Evolutionary conservation across 2,329 filamentous ascomycete genomes (phyloP).

Genomic region (Aspergillus sp.): DNA sequence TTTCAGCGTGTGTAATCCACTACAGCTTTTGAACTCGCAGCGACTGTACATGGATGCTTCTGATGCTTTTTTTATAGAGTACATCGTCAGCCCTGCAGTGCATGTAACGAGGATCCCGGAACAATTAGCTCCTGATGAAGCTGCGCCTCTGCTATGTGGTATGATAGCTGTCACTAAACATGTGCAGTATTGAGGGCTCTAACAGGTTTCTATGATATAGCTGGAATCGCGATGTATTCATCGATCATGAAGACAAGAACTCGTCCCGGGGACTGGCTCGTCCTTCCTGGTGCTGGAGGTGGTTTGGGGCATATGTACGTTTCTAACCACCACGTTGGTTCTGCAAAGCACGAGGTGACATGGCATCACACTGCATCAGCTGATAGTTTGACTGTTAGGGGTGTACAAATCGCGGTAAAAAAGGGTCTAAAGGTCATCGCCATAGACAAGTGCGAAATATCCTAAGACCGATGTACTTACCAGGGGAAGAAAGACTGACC

Average conservation of each 20-base stretch:
- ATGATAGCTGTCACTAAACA: constrained; percentile 5
- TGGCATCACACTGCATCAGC: background rate
- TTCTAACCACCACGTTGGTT: background rate
- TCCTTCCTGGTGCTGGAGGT: constrained; percentile 38
- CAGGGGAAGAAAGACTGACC: background rate
- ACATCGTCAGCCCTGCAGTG: constrained; percentile 35
- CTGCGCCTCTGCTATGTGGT: constrained; percentile 41
- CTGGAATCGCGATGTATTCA: constrained; percentile 42
- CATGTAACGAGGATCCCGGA: constrained; percentile 38
- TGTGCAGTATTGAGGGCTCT: background rate
- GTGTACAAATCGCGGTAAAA: constrained; percentile 37
- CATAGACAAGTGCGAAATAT: constrained; percentile 33
- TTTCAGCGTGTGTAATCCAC: constrained; percentile 32
- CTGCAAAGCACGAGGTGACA: background rate
- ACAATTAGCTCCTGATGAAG: constrained; percentile 30
- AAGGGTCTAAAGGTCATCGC: constrained; percentile 39
- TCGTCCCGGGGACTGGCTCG: constrained; percentile 36
- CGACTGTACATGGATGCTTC: background rate
- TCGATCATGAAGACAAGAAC: constrained; percentile 40
- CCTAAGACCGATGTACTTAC: background rate
- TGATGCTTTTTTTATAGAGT: constrained; percentile 21
- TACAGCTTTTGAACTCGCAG: background rate
- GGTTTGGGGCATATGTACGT: constrained; percentile 41
- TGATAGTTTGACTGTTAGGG: constrained; percentile 23
- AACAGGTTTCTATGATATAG: constrained; percentile 13